phyloP scores from a whole-genome alignment of 352 stramenopile species.

The Blastocystis sp. region DNA sequence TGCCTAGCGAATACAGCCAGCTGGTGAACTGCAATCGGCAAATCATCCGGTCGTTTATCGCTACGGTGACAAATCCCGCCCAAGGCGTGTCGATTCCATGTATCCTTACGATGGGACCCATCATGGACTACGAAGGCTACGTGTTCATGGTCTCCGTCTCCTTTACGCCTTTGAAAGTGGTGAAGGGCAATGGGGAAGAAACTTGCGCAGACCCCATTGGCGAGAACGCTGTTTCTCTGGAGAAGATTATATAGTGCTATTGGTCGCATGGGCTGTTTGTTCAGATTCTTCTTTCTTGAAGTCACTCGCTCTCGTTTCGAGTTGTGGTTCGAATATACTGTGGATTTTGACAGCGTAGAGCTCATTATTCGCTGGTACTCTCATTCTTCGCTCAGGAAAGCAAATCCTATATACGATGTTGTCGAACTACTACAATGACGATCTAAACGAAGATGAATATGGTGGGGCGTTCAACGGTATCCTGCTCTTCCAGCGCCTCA shows the following conservation, averaged over 20 bases:
- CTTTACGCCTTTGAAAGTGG: conserved; percentile 39
- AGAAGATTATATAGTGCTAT: conserved; percentile 21
- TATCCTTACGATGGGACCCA: conserved; percentile 39
- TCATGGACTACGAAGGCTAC: conserved; percentile 40
- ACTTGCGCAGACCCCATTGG: not conserved
- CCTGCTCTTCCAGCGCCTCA: not conserved
- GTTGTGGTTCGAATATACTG: not conserved
- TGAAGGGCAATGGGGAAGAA: not conserved
- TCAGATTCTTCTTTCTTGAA: not conserved
- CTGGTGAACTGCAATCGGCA: conserved; percentile 28
- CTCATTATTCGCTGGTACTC: not conserved
- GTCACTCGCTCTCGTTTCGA: not conserved
- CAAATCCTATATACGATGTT: conserved; percentile 4
- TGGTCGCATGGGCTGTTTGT: not conserved
- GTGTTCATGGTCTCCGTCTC: conserved; percentile 1
- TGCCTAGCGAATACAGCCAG: conserved; percentile 13
- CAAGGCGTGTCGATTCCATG: not conserved
- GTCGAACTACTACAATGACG: not conserved
- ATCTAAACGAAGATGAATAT: conserved; percentile 23
- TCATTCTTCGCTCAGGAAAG: not conserved
- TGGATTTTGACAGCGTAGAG: not conserved
- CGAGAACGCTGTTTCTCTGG: not conserved
- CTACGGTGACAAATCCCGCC: not conserved
- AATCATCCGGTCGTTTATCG: conserved; percentile 23
- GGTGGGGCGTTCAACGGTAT: conserved; percentile 25